These are phyloP conservation scores for Teratosphaeria viscida DNA, from an alignment of 2,329 filamentous ascomycete genomes.

Conservation along the genomic window DNA sequence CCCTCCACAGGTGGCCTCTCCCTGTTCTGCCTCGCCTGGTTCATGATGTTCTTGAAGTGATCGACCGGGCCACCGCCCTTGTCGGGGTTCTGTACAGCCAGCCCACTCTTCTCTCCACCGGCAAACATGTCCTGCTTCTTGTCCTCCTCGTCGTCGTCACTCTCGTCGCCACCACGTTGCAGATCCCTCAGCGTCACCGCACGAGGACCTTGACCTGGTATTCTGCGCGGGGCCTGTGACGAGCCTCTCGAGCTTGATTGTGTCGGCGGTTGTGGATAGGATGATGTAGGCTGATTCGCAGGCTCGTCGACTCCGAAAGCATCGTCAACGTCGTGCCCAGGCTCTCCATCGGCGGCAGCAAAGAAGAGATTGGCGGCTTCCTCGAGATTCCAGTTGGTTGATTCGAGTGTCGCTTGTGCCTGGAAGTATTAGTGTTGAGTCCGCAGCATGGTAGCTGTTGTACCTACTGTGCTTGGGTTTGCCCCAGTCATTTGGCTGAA, in stretches of 20 bases:
- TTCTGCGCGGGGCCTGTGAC: conserved; percentile 2
- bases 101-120: conserved; percentile 74
- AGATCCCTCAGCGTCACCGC: conserved; percentile 37
- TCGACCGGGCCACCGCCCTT: conserved; percentile 32
- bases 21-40: conserved; percentile 45
- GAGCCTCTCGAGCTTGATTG: conserved; percentile 6
- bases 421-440: conserved; percentile 10
- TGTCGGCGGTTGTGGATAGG: conserved; percentile 15
- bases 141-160: conserved; percentile 52
- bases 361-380: conserved; percentile 36
- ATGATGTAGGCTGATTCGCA: conserved; percentile 4
- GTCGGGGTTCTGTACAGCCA: conserved; percentile 56
- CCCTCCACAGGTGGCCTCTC: conserved; percentile 42
- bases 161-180: conserved; percentile 46
- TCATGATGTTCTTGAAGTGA: conserved; percentile 41
- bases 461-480: conserved; percentile 22
- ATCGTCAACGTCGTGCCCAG: conserved; percentile 27
- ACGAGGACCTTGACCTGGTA: conserved; percentile 14
- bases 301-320: conserved; percentile 15
- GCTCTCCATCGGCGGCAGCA: conserved; percentile 29
- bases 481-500: conserved; percentile 29
- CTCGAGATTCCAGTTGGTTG: conserved; percentile 37
- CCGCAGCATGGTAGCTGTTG: neutral
- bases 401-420: conserved; percentile 35
- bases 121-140: conserved; percentile 63